phyloP scores from a whole-genome alignment of 331 rosid species.

The Saraca asoca region DNA sequence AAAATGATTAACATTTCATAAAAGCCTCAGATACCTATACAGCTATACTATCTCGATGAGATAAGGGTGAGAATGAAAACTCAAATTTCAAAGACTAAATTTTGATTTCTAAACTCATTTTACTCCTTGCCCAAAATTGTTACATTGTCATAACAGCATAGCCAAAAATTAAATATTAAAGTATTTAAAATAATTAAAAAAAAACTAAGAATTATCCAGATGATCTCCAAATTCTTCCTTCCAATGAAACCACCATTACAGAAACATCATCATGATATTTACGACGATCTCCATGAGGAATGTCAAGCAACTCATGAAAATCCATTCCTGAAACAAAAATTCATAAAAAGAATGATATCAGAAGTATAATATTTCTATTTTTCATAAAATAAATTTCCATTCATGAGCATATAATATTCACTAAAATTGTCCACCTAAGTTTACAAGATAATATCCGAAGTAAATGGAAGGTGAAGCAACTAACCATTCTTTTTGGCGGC shows the following conservation, averaged over 20 bases:
- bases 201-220: constrained; percentile 44
- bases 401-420: too few relatives aligned
- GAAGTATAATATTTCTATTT: background rate
- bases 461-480: constrained; percentile 28
- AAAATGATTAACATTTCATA: too few relatives aligned
- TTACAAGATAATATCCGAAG: background rate
- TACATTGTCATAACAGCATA: constrained; percentile 42
- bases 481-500: constrained; percentile 69
- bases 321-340: constrained; percentile 48
- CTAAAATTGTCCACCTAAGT: too few relatives aligned
- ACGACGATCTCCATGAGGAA: constrained; percentile 66
- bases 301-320: constrained; percentile 63
- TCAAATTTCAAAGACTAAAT: constrained; percentile 27
- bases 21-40: too few relatives aligned
- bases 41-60: too few relatives aligned
- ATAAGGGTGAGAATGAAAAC: background rate
- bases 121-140: constrained; percentile 53
- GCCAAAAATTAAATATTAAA: constrained; percentile 31
- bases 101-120: constrained; percentile 44
- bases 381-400: background rate
- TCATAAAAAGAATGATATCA: background rate
- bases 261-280: constrained; percentile 71
- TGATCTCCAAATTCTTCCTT: constrained; percentile 73
- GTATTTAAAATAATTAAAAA: background rate
- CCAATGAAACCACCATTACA: constrained; percentile 64